Base-by-base conservation (phyloP, 495 filamentous ascomycete genomes). In the Penicillium robsamsonii region DNA sequence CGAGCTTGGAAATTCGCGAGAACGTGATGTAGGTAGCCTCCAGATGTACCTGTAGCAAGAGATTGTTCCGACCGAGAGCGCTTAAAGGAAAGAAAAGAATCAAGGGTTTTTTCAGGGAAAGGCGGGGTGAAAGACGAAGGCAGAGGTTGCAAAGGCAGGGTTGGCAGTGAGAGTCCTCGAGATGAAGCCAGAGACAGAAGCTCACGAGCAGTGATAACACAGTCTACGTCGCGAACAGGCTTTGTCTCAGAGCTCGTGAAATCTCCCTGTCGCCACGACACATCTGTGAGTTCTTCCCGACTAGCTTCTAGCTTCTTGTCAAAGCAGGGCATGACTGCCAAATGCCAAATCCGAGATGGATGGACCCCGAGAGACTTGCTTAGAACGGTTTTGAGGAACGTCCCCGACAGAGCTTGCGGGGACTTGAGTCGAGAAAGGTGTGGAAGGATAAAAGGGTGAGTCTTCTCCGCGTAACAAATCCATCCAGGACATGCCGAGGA, bases 401-500 rank as follows among this genome's bases (percentile, higher is more conserved):
- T 96, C 10, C 95, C 94, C 42, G 88, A 85, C 40, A 97, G 74
- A 4, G 94, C 94, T 72, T 97, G 95, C 4, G 94, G 94, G 0
- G 91, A 96, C 70, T 97, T 97, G 31, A 97, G 78, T 13, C 83
- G 83, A 38, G 92, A 97, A 29, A 98, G 79, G 69, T 98, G 91
- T 7, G 92, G 92, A 42, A 98, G 80, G 41, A 97, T 84, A 62
- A 95, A 86, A 0, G 94, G 91, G 67, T 98, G 93, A 30, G 91
- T 96, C 73, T 97, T 97, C 64, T 98, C 94, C 46, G 93, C 92
- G 69, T 98, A 97, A 73, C 94, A 98, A 31, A 98, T 93, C 91
- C 96, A 98, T 29, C 94, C 94, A 0, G 94, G 94, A 68, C 94
- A 98, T 11, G 91, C 90, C 10, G 91, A 93, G 10, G 93, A 89